Evolutionary conservation across 805 yeast species (phyloP).

Genomic region (Wickerhamiella dianesei): DNA sequence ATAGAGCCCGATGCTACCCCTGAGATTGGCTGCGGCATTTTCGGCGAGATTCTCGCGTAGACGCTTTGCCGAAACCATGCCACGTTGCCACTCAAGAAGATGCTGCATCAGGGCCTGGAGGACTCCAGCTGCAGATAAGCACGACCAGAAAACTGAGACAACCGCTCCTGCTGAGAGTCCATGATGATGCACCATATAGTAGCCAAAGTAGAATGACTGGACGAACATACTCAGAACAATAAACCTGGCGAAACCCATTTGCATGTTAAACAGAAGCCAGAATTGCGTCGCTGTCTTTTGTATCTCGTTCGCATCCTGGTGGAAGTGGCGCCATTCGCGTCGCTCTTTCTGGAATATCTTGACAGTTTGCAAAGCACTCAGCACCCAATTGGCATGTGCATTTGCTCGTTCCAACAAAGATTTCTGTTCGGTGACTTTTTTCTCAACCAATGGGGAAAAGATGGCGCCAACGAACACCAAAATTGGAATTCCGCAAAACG

Average conservation of each 20-base stretch:
- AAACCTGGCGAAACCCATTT: conserved; percentile 42
- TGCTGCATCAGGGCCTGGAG: conserved; percentile 44
- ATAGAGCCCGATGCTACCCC: conserved; percentile 18
- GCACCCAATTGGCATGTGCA: conserved; percentile 54
- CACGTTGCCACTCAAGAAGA: conserved; percentile 52
- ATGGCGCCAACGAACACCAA: conserved; percentile 36
- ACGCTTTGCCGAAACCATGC: conserved; percentile 49
- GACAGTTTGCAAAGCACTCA: conserved; percentile 46
- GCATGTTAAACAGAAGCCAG: conserved; percentile 36
- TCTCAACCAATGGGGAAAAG: conserved; percentile 40
- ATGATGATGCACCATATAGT: conserved; percentile 42
- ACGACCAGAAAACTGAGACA: conserved; percentile 70
- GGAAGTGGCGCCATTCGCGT: conserved; percentile 37
- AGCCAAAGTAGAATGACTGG: conserved; percentile 89
- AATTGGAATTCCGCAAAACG: conserved; percentile 62
- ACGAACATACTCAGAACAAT: conserved; percentile 64
- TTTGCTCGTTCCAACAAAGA: conserved; percentile 40
- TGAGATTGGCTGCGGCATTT: conserved; percentile 8
- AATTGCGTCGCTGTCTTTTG: conserved; percentile 32
- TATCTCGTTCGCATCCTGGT: conserved; percentile 25
- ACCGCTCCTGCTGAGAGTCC: conserved; percentile 47
- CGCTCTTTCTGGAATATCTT: conserved; percentile 45
- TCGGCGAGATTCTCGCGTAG: conserved; percentile 31
- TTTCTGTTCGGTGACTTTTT: conserved; percentile 45
- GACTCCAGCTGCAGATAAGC: conserved; percentile 55